Evolutionary conservation across 1,284 basidiomycete species (phyloP).

Genomic region (Paramarasmius palmivorus): DNA sequence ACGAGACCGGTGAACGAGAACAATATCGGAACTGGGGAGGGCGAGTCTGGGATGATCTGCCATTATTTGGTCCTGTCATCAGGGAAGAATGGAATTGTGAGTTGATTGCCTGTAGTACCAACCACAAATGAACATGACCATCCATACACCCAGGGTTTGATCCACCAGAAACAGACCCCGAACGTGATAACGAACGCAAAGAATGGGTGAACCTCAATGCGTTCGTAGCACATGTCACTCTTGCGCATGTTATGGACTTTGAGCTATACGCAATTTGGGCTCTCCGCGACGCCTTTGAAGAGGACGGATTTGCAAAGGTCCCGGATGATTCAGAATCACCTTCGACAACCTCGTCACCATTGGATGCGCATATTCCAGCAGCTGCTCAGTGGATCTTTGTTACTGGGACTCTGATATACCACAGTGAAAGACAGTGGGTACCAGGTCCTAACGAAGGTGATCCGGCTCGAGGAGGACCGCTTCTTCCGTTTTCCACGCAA

Average conservation of each 20-base stretch:
- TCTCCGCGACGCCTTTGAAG: constrained; percentile 14
- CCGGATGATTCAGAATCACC: background rate
- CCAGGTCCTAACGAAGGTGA: background rate
- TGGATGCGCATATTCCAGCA: constrained; percentile 10
- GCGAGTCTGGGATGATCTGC: constrained; percentile 9
- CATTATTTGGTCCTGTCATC: constrained; percentile 7
- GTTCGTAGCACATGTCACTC: constrained; percentile 12
- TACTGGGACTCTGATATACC: constrained; percentile 8
- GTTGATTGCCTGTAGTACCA: background rate
- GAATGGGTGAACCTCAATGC: constrained; percentile 15
- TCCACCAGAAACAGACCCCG: background rate
- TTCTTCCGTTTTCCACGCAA: constrained; percentile 5
- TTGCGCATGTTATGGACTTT: constrained; percentile 5
- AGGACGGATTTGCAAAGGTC: background rate
- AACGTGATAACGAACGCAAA: background rate
- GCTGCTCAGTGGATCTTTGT: constrained; percentile 17
- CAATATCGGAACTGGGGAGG: constrained; percentile 2
- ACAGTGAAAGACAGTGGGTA: background rate
- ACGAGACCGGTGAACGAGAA: background rate
- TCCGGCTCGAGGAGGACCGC: constrained; percentile 9
- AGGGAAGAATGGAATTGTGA: constrained; percentile 17
- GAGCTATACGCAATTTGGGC: constrained; percentile 17
- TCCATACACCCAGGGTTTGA: background rate
- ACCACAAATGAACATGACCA: background rate
- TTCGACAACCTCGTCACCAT: background rate